These are phyloP conservation scores for Juncus effusus DNA, from an alignment of 176 grass and related monocot genomes.

Conservation along the genomic window DNA sequence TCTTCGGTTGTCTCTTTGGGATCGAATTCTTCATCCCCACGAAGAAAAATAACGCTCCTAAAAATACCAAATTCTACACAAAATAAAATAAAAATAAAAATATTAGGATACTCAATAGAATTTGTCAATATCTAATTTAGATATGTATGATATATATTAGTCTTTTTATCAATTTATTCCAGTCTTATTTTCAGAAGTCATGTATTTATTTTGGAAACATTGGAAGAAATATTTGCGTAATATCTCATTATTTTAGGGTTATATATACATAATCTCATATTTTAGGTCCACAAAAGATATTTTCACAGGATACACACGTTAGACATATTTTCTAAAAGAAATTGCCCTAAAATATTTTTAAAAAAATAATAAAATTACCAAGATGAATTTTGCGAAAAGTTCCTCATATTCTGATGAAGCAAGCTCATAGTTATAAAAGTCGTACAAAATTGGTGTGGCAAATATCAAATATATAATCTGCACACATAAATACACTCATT, in stretches of 20 bases:
- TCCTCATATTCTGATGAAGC: constrained; percentile 28
- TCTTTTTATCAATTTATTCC: too few relatives aligned
- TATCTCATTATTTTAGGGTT: not conserved
- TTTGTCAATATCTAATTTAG: not conserved
- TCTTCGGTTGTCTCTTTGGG: constrained; percentile 22
- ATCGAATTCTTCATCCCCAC: constrained; percentile 41
- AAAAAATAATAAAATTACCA: constrained; percentile 22
- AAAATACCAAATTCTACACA: constrained; percentile 37
- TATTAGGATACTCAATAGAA: not conserved
- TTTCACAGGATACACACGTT: too few relatives aligned
- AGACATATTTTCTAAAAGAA: too few relatives aligned
- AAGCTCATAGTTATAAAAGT: constrained; percentile 41
- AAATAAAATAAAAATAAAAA: not conserved
- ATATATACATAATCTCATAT: too few relatives aligned
- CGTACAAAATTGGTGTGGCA: constrained; percentile 31
- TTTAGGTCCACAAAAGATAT: too few relatives aligned
- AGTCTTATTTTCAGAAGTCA: too few relatives aligned
- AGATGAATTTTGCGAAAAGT: constrained; percentile 24
- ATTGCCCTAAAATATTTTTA: too few relatives aligned
- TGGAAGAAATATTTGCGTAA: not conserved
- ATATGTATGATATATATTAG: not conserved
- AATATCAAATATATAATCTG: constrained; percentile 35
- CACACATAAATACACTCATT: constrained; percentile 15
- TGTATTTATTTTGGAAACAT: too few relatives aligned
- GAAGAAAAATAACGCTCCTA: constrained; percentile 34